A percentile compares a stretch with the other conserved stretches of the same genome.
Conservation (phyloP, 2,329 filamentous ascomycete species). For the Pseudogymnoascus sp. region DNA sequence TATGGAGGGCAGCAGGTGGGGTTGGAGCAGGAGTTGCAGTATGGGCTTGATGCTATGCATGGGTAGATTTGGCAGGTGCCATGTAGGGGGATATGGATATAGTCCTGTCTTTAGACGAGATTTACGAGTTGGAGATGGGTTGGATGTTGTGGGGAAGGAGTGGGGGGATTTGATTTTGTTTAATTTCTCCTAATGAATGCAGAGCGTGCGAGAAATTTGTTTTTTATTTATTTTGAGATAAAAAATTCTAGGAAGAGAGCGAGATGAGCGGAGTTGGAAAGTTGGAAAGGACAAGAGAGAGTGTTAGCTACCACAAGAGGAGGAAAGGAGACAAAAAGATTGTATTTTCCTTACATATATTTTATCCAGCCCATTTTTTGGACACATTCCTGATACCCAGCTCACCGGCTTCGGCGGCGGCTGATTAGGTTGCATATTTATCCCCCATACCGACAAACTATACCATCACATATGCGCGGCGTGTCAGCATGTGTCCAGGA, state of each 20-base stretch:
- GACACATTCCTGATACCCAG: not conserved
- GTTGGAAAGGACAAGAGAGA: not conserved
- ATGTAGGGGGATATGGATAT: not conserved
- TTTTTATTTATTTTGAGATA: not conserved
- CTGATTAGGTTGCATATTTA: not conserved
- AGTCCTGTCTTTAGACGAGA: not conserved
- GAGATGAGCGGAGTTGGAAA: not conserved
- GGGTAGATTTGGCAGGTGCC: constrained; percentile 15
- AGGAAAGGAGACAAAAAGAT: not conserved
- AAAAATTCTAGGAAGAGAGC: not conserved
- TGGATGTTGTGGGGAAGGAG: not conserved
- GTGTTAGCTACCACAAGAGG: not conserved
- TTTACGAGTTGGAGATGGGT: not conserved
- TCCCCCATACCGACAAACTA: not conserved
- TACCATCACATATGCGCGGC: not conserved
- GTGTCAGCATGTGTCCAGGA: not conserved
- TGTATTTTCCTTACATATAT: not conserved
- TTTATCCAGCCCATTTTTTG: not conserved
- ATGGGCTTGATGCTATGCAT: constrained; percentile 32
- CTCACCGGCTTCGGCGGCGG: not conserved
- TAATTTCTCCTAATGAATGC: constrained; percentile 6
- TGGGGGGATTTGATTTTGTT: not conserved
- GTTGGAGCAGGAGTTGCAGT: constrained; percentile 33
- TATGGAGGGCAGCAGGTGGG: constrained; percentile 20
- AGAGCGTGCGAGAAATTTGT: constrained; percentile 5